A percentile compares a stretch with the other conserved stretches of the same genome.
Conservation (phyloP, 2,329 filamentous ascomycete species). For the Hirsutella minnesotensis region DNA sequence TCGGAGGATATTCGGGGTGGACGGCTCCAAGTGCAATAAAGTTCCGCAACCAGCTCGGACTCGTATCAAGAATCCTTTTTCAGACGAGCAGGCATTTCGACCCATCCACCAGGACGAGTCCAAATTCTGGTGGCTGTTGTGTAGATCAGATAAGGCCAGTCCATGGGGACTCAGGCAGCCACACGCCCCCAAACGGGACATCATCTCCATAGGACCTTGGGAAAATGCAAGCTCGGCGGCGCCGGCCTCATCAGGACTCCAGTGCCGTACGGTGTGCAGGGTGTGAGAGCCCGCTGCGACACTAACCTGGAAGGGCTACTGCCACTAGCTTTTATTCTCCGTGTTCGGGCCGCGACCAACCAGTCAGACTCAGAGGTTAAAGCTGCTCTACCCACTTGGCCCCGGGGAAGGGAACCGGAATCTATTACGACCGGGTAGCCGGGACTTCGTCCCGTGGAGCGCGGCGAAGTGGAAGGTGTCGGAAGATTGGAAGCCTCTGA, state of each 20-base stretch:
- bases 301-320: background rate
- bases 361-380: slow-evolving; percentile 2
- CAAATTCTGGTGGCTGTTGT: background rate
- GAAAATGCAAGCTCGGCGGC: no score
- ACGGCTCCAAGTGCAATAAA: no score
- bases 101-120: background rate
- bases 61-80: no score
- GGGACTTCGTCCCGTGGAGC: slow-evolving; percentile 3
- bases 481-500: no score
- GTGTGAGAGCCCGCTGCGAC: no score
- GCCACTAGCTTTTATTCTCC: slow-evolving; percentile 5
- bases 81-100: no score
- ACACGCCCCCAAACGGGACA: background rate
- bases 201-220: no score
- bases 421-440: slow-evolving; percentile 6
- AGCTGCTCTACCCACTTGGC: background rate
- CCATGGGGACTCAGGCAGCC: slow-evolving; percentile 6
- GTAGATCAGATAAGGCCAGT: slow-evolving; percentile 9
- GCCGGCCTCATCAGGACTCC: no score
- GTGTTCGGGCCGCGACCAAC: slow-evolving; percentile 1
- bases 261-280: no score
- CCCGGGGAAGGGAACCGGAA: slow-evolving; percentile 9
- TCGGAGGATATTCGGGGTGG: no score
- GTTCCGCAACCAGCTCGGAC: no score
- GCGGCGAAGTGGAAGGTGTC: background rate